phyloP scores from a whole-genome alignment of 768 basidiomycete species.

The Suillus americanus region DNA sequence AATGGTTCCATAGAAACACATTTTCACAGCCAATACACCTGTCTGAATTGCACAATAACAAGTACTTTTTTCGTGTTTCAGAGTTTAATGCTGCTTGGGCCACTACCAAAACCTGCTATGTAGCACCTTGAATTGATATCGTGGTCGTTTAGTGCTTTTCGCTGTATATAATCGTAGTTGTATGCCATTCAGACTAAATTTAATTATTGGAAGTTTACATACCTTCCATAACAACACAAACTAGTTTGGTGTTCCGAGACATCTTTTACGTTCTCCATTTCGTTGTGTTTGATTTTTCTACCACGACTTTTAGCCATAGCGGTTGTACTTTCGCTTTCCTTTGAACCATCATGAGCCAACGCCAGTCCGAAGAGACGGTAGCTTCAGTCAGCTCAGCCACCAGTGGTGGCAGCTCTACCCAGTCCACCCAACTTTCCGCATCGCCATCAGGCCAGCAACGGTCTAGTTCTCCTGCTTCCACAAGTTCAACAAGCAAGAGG shows the following conservation, averaged over 20 bases:
- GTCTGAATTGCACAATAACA: neutral
- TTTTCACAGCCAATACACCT: neutral
- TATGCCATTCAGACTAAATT: slow-evolving; percentile 4
- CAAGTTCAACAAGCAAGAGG: slow-evolving; percentile 28
- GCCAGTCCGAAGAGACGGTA: slow-evolving; percentile 25
- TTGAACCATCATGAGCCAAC: slow-evolving; percentile 26
- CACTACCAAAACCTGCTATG: neutral
- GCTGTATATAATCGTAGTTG: neutral
- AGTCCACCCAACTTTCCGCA: slow-evolving; percentile 8
- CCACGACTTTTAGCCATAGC: slow-evolving; percentile 4
- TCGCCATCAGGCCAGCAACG: slow-evolving; percentile 24
- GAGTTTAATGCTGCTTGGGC: neutral
- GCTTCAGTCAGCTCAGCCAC: neutral
- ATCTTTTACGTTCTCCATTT: slow-evolving; percentile 28
- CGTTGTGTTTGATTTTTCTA: slow-evolving; percentile 8
- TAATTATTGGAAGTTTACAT: slow-evolving; percentile 4
- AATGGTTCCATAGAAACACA: neutral
- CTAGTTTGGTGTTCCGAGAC: slow-evolving; percentile 8
- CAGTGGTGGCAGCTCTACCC: neutral
- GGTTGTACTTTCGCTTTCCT: slow-evolving; percentile 8
- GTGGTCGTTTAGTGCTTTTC: neutral
- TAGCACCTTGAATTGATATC: neutral
- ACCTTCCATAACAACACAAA: slow-evolving; percentile 11
- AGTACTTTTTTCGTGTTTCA: neutral
- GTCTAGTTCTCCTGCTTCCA: slow-evolving; percentile 28